Evolutionary conservation across 78 protist species (phyloP).

Genomic region (Cavenderia fasciculata): DNA sequence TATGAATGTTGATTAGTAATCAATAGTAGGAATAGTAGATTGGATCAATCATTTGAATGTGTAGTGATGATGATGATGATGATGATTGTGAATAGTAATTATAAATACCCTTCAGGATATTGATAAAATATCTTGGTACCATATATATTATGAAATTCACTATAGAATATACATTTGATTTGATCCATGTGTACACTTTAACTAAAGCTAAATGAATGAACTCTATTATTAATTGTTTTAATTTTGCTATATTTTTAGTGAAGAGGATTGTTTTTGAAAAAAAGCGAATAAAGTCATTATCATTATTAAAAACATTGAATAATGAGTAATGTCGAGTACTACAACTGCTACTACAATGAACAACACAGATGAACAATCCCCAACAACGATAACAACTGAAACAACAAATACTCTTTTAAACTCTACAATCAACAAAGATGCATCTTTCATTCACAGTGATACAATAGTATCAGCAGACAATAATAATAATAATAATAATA

Average conservation of each 20-base stretch:
- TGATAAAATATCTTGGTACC: slow-evolving; percentile 75
- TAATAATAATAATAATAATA: background rate
- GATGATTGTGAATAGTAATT: no score
- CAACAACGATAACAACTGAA: no score
- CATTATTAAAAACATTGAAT: background rate
- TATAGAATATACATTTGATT: slow-evolving; percentile 68
- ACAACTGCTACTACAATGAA: background rate
- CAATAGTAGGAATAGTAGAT: no score
- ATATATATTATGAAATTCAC: slow-evolving; percentile 73
- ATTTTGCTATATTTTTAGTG: background rate
- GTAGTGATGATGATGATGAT: no score
- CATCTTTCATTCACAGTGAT: background rate
- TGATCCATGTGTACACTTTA: background rate
- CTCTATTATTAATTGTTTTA: background rate
- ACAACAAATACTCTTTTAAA: no score
- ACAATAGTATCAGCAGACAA: background rate
- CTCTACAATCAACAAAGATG: no score
- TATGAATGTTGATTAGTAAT: no score
- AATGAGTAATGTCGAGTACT: background rate
- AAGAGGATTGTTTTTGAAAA: background rate
- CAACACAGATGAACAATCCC: no score
- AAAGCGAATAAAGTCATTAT: background rate
- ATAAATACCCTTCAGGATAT: slow-evolving; percentile 73
- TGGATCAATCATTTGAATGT: no score
- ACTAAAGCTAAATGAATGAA: background rate